phyloP scores from a whole-genome alignment of 23 red algal species.

The Agarophyton chilense region DNA sequence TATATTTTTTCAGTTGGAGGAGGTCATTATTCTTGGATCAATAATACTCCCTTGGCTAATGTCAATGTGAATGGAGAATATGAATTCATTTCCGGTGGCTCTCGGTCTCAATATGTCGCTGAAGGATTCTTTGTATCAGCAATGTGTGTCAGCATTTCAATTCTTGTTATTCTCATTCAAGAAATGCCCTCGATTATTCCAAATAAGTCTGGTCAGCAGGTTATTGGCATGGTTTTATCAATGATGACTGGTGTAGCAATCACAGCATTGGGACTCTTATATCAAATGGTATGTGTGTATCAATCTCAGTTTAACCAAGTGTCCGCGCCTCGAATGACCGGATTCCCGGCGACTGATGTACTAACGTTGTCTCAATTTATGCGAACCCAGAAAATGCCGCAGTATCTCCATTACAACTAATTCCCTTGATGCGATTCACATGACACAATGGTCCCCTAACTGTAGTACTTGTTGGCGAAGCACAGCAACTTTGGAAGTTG shows the following conservation, averaged over 20 bases:
- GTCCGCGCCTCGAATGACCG: not conserved
- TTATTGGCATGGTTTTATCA: not conserved
- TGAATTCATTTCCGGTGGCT: conserved; percentile 58
- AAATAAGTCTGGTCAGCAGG: conserved; percentile 41
- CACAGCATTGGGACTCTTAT: conserved; percentile 24
- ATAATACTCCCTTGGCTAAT: conserved; percentile 58
- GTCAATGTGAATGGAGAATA: conserved; percentile 53
- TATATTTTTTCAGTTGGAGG: conserved; percentile 80
- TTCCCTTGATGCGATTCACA: not conserved
- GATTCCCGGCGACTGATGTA: not conserved
- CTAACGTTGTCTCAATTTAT: not conserved
- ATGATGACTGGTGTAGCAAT: conserved; percentile 28
- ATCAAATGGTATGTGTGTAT: conserved; percentile 41
- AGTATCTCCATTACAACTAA: conserved; percentile 58
- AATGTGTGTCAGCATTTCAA: conserved; percentile 64
- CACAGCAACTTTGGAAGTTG: too few species aligned
- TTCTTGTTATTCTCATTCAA: conserved; percentile 57
- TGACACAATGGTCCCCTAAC: not conserved
- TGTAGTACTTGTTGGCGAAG: too few species aligned
- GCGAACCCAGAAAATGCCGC: conserved; percentile 61
- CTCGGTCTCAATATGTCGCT: conserved; percentile 71
- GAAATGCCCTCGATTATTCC: conserved; percentile 70
- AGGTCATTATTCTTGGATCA: conserved; percentile 78
- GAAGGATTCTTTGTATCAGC: conserved; percentile 71
- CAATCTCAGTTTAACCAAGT: not conserved